These are phyloP conservation scores for Starmera quercuum DNA, from an alignment of 805 yeast genomes.

Conservation along the genomic window DNA sequence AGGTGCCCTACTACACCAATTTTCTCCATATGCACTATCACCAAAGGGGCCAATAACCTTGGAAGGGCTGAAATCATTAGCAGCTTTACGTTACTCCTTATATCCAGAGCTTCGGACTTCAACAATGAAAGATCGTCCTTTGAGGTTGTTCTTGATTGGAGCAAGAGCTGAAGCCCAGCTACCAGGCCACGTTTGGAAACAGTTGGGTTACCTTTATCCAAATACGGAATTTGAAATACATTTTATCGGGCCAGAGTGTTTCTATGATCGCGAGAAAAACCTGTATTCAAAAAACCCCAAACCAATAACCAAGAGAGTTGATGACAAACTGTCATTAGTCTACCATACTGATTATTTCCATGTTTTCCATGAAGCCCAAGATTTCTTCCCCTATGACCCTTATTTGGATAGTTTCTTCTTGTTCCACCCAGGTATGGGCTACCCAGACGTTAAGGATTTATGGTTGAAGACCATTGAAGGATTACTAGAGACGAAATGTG, in stretches of 20 bases:
- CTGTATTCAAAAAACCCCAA: slow-evolving; percentile 50
- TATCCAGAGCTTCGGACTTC: slow-evolving; percentile 57
- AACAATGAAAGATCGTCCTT: slow-evolving; percentile 73
- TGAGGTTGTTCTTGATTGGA: slow-evolving; percentile 84
- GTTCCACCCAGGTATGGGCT: slow-evolving; percentile 92
- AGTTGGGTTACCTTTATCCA: slow-evolving; percentile 80
- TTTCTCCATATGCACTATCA: slow-evolving; percentile 71
- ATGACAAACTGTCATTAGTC: slow-evolving; percentile 62
- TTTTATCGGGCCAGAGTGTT: slow-evolving; percentile 90
- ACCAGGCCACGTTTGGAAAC: slow-evolving; percentile 95
- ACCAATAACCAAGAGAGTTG: slow-evolving; percentile 68
- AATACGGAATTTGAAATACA: slow-evolving; percentile 76
- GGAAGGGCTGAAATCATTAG: slow-evolving; percentile 89
- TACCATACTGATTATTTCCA: slow-evolving; percentile 91
- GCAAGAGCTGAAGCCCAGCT: slow-evolving; percentile 90
- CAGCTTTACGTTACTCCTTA: slow-evolving; percentile 86
- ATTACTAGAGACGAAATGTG: slow-evolving; percentile 86
- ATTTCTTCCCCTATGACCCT: slow-evolving; percentile 97
- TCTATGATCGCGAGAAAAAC: slow-evolving; percentile 64
- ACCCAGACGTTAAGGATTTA: slow-evolving; percentile 67
- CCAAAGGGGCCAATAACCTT: slow-evolving; percentile 85
- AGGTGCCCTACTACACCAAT: slow-evolving; percentile 74
- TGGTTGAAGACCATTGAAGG: slow-evolving; percentile 88
- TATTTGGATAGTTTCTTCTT: slow-evolving; percentile 87
- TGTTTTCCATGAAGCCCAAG: slow-evolving; percentile 84